Base-by-base conservation (phyloP, 202 grass and related monocot species). In the Schoenoplectus tabernaemontani region DNA sequence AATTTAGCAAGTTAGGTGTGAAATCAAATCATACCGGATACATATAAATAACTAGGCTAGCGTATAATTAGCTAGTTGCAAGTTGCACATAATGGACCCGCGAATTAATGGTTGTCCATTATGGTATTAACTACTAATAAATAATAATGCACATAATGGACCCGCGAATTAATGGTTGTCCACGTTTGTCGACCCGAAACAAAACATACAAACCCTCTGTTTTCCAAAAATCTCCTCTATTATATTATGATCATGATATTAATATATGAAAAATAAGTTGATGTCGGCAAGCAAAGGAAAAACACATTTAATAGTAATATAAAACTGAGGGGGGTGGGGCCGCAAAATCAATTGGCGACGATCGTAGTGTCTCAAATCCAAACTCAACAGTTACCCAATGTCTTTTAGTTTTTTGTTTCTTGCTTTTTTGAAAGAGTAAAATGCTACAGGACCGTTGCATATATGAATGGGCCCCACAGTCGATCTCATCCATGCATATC, bases 201-300 rank as follows among this genome's bases (percentile, higher is more conserved):
- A n/a, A 42, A 67, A 67, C 64, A 42, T 62, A 28, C 2, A 23
- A 44, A 13, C 7, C 24, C 2, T 8, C 1, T 69, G 5, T n/a
- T n/a, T 2, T 34, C 28, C 6, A 54, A 53, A 53, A 53, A 7
- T 33, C 28, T 74, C 24, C 1, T 17, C 26, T 26, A 53, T 34
- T 33, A 56, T 37, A 3, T 37, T 37, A 37, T 37, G 36, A 56
- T 51, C 17, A 48, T 30, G 43, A 33, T 51, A 74, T 51, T 74
- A 7, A 74, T 13, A 33, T 9, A 51, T 0, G 48, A 51, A n/a
- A 26, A 47, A 24, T 4, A 33, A 17, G 15, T 24, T 9, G 69
- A 54, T 74, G 70, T 54, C 70, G 70, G 46, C 70, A 74, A 74
- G 46, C 9, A 74, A 74, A 74, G 3, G 11, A 34, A 36, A 30